Percentiles rank a stretch among this genome's conserved stretches.
phyloP scores from a whole-genome alignment of 768 basidiomycete species.

The Grammothele lineata region DNA sequence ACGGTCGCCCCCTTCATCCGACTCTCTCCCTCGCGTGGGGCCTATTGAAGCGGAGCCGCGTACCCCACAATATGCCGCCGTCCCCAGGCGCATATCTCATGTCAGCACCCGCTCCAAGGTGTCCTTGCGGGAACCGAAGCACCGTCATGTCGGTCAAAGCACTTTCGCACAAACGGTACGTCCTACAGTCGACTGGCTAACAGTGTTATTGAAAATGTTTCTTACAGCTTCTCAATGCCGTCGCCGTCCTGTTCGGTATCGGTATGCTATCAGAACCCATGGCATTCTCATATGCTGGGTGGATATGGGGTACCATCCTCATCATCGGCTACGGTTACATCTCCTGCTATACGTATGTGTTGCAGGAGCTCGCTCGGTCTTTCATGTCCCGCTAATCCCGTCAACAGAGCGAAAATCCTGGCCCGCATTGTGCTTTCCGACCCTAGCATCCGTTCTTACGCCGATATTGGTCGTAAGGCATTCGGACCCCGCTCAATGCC shows the following conservation, averaged over 20 bases:
- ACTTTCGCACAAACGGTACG: constrained; percentile 72
- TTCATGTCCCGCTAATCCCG: constrained; percentile 4
- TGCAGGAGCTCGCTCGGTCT: background rate
- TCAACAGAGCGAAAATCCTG: constrained; percentile 76
- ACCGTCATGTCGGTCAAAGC: constrained; percentile 48
- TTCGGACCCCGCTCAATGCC: constrained; percentile 72
- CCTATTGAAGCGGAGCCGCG: background rate
- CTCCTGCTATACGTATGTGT: constrained; percentile 84
- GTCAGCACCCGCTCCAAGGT: constrained; percentile 6
- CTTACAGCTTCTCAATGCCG: constrained; percentile 81
- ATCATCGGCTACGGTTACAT: constrained; percentile 74
- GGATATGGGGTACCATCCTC: constrained; percentile 72
- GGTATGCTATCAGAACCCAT: constrained; percentile 88
- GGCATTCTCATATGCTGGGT: constrained; percentile 89
- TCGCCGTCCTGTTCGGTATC: constrained; percentile 81
- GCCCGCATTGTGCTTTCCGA: constrained; percentile 73
- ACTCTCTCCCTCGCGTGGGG: constrained; percentile 6
- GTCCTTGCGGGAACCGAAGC: background rate
- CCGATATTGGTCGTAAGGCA: constrained; percentile 86
- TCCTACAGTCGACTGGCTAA: background rate
- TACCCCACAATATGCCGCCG: constrained; percentile 3
- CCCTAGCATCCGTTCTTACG: constrained; percentile 70
- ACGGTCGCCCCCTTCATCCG: constrained; percentile 8
- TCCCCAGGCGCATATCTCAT: constrained; percentile 5
- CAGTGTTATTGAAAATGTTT: background rate